Percentiles rank a stretch among this genome's conserved stretches.
Conservation (phyloP, 306 rosid species). For the Gastrolobium villosum region DNA sequence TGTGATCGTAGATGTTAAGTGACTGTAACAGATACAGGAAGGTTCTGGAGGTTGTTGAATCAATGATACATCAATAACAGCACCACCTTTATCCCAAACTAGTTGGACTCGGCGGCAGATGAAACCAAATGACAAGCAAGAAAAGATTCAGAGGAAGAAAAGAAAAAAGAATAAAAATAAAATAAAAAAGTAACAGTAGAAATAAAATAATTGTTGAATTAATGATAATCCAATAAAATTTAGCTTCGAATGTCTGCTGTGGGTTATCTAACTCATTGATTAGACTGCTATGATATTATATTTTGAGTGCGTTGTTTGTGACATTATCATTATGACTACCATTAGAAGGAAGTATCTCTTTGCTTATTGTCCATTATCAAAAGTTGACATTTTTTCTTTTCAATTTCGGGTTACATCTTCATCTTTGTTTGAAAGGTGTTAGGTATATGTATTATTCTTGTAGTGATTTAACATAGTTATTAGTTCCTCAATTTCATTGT, state of each 20-base stretch:
- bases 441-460: background rate
- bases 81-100: no score
- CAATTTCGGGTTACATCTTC: background rate
- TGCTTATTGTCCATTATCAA: background rate
- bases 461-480: background rate
- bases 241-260: background rate
- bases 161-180: no score
- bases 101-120: no score
- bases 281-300: background rate
- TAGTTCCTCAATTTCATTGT: background rate
- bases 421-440: background rate
- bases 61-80: background rate
- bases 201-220: background rate
- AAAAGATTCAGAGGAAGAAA: no score
- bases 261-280: background rate
- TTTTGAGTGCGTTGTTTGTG: background rate
- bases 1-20: background rate
- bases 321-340: background rate
- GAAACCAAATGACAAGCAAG: no score
- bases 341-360: background rate
- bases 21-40: background rate
- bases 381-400: background rate
- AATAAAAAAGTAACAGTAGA: no score
- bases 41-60: slow-evolving; percentile 9
- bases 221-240: slow-evolving; percentile 21